Conservation (phyloP, 2,329 filamentous ascomycete genomes). For the Penicillium sp. region DNA sequence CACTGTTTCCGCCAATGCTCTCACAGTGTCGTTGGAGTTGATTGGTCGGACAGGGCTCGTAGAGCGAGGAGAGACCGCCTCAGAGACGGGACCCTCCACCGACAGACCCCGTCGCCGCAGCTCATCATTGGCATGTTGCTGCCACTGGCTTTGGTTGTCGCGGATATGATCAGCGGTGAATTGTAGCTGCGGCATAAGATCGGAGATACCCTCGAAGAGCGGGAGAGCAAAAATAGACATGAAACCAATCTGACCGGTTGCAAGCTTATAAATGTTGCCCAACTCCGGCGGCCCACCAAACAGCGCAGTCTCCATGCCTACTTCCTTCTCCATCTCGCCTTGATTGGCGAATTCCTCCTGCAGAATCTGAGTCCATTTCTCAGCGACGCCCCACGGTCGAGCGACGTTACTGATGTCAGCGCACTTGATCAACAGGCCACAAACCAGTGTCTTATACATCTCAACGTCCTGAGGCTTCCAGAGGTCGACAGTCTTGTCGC, state of each 20-base stretch:
- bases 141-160: slow-evolving; percentile 72
- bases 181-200: slow-evolving; percentile 79
- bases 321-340: slow-evolving; percentile 83
- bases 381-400: slow-evolving; percentile 76
- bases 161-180: slow-evolving; percentile 83
- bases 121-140: slow-evolving; percentile 35
- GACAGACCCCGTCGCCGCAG: slow-evolving; percentile 26
- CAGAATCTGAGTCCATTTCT: slow-evolving; percentile 89
- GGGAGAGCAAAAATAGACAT: slow-evolving; percentile 96
- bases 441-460: slow-evolving; percentile 76
- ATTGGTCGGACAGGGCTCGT: slow-evolving; percentile 28
- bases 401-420: slow-evolving; percentile 98
- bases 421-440: slow-evolving; percentile 92
- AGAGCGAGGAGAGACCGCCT: slow-evolving; percentile 36
- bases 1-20: slow-evolving; percentile 7
- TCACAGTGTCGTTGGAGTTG: slow-evolving; percentile 7
- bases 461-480: slow-evolving; percentile 78
- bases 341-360: slow-evolving; percentile 94
- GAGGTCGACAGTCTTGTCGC: slow-evolving; percentile 61
- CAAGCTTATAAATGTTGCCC: slow-evolving; percentile 78
- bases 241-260: slow-evolving; percentile 87
- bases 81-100: slow-evolving; percentile 21
- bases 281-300: slow-evolving; percentile 76
- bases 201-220: slow-evolving; percentile 82
- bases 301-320: slow-evolving; percentile 83